Evolutionary conservation across 2,329 filamentous ascomycete genomes (phyloP).

Genomic region (Epichloe sibirici): DNA sequence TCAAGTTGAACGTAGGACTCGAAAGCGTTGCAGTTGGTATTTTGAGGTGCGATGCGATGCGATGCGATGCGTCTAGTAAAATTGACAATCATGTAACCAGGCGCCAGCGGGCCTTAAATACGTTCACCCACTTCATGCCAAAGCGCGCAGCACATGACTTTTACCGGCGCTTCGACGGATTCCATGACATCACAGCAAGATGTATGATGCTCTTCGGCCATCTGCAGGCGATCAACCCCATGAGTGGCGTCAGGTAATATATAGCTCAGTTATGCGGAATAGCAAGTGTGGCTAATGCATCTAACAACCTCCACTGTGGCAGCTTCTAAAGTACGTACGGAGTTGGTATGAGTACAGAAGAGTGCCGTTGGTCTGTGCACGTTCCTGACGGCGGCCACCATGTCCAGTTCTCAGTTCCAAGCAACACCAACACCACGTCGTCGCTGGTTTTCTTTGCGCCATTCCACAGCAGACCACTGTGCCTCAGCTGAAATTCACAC

Average conservation of each 20-base stretch:
- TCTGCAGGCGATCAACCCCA: background rate
- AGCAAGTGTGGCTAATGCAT: background rate
- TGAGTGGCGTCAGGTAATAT: background rate
- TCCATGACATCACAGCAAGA: slow-evolving; percentile 4
- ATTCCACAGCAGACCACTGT: background rate
- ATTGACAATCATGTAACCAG: slow-evolving; percentile 4
- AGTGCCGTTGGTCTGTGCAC: background rate
- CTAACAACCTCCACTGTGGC: too few relatives aligned
- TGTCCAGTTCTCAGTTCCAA: slow-evolving; percentile 12
- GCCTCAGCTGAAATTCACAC: background rate
- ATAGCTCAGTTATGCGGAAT: too few relatives aligned
- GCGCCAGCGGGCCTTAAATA: slow-evolving; percentile 13
- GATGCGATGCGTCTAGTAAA: background rate
- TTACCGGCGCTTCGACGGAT: slow-evolving; percentile 9
- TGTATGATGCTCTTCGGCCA: background rate
- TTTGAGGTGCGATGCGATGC: too few relatives aligned
- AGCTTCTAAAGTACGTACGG: too few relatives aligned
- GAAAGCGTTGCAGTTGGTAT: too few relatives aligned
- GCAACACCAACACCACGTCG: background rate
- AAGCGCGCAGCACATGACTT: background rate
- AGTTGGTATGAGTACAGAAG: too few relatives aligned
- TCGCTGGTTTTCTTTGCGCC: background rate
- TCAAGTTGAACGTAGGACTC: too few relatives aligned
- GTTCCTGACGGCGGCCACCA: slow-evolving; percentile 13
- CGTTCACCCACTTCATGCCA: background rate